A percentile compares a stretch with the other conserved stretches of the same genome.
phyloP scores from a whole-genome alignment of 2,329 filamentous ascomycete genomes.

The Aspergillus fructus region DNA sequence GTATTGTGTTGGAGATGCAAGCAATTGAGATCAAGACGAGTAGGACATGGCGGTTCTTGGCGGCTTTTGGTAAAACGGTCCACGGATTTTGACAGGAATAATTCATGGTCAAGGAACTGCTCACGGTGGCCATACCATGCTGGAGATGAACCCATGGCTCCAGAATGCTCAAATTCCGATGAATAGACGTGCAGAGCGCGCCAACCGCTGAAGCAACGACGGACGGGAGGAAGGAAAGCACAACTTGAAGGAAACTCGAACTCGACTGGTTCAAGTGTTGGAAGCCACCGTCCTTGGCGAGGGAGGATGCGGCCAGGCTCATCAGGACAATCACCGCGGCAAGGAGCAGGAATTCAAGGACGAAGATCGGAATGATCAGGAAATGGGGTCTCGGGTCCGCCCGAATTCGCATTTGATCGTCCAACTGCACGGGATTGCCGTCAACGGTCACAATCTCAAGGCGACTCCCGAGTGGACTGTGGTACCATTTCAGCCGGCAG shows the following conservation, averaged over 20 bases:
- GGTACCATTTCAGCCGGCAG: conserved; percentile 30
- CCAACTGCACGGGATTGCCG: conserved; percentile 27
- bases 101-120: conserved; percentile 31
- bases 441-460: conserved; percentile 31
- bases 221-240: conserved; percentile 33
- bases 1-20: conserved; percentile 29
- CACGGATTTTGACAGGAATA: conserved; percentile 35
- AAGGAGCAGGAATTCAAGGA: conserved; percentile 33
- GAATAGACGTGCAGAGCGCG: conserved; percentile 33
- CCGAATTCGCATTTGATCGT: conserved; percentile 23
- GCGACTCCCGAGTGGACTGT: conserved; percentile 25
- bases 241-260: conserved; percentile 32
- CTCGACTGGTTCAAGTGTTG: conserved; percentile 32
- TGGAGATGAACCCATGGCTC: conserved; percentile 39
- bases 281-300: conserved; percentile 30
- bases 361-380: conserved; percentile 33
- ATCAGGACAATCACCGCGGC: conserved; percentile 32
- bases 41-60: conserved; percentile 28
- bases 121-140: conserved; percentile 27
- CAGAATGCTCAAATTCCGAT: conserved; percentile 34
- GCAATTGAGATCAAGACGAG: conserved; percentile 30
- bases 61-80: conserved; percentile 28
- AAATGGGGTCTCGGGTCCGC: conserved; percentile 36
- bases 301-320: conserved; percentile 28
- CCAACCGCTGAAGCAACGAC: conserved; percentile 33